Evolutionary conservation across 257 asterid species (phyloP), one percentile per base, ranked within the genome.

Genomic region (Fraxinus cuspidata): DNA sequence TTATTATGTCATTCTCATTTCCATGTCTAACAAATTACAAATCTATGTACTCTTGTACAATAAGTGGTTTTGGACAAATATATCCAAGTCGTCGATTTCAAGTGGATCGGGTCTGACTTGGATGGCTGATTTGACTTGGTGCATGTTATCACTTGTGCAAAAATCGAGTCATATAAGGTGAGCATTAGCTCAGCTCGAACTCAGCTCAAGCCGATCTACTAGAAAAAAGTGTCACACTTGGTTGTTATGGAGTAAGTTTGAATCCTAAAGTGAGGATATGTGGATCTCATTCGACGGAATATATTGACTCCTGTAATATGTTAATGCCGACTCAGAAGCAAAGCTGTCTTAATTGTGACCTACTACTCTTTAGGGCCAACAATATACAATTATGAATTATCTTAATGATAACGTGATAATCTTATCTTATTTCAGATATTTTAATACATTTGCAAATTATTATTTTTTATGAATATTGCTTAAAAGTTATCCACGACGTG

Each of bases 1-100:
- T 47, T 1, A 58, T 35, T 31, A 70, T 70, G 84, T 84, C 84
- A 23, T 70, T 64, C 74, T 85, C 84, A 73, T 35, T 72, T 35
- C 34, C 70, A 74, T 27, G 0, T 56, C 65, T n/a, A 6, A 18
- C 80, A 80, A 73, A 83, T 76, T 79, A 18, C 80, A 80, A 73
- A 83, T 76, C 81, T 74, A 72, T 35, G 38, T 19, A 73, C 34
- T 3, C 32, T 27, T 15, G 18, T 23, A 23, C 68, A 60, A 21
- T 0, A 9, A 60, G 27, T 60, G 32, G 32, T 25, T 28, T 60
- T 60, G 0, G 6, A 60, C 68, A 25, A 10, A 60, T 12, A 25
- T 56, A 7, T 56, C 3, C 1, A n/a, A 56, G 65, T 2, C 13
- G 27, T 56, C 12, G 28, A 56, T 56, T n/a, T 56, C 12, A 18